Evolutionary conservation across 192 early-diverging fungal species (phyloP), one percentile per base, ranked within the genome.

Genomic region (Linnemannia schmuckeri): DNA sequence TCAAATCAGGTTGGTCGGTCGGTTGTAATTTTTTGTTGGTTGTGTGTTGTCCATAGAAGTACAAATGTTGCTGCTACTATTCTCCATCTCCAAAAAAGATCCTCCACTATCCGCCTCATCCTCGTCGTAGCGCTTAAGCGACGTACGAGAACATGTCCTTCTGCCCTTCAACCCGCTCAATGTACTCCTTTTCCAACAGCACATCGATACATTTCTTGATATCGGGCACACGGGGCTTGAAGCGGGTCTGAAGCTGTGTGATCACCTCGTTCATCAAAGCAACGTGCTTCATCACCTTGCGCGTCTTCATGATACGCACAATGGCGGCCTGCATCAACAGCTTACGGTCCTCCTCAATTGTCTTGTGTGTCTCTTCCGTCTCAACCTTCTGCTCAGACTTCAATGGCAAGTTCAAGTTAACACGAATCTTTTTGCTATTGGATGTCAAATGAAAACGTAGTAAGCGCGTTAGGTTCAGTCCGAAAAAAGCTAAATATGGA

Each of bases 271-370:
- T 91, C 57, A 99, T 94, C 22, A 99, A 92, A 47, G 93, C 90
- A 12, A 94, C 90, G 85, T 98, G 96, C 78, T 95, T 94, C 90
- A 99, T 89, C 55, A 92, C 92, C 89, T 99, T 98, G 46, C 98
- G 95, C 3, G 98, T 96, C 92, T 99, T 99, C 99, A 99, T 99
- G 81, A 99, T 97, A 27, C 99, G 96, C 54, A 99, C 99, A 91
- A 99, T 98, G 1, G 99, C 98, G 9, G 98, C 98, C 94, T 99
- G 97, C 90, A 99, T 99, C 74, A 97, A 88, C 75, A 94, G 89
- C 90, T 96, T 97, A 55, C 99, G 94, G 85, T 99, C 98, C 80
- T 97, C 94, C 76, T 97, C 96, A 30, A 99, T 95, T 0, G 94
- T 95, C 88, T 96, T 95, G 90, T 98, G 96, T 30, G 98, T 98